Base-by-base conservation (phyloP, 768 basidiomycete genomes). In the Auricularia sp. region DNA sequence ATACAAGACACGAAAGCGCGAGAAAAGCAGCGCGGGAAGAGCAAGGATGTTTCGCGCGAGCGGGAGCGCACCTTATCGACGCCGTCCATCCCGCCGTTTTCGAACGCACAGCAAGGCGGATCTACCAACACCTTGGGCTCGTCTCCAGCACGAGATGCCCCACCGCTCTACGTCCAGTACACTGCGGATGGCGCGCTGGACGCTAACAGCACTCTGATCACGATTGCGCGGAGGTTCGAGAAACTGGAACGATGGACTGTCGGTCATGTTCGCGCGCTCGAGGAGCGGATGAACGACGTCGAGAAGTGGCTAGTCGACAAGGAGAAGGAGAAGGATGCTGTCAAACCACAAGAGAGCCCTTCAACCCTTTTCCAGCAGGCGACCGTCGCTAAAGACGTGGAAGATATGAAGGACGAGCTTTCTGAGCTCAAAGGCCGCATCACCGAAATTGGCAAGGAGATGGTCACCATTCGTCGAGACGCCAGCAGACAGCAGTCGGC, bases 161-260 rank as follows among this genome's bases (percentile, higher is more conserved):
- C 86, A 7, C 91, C 88, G 1, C 70, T 89, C 36, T 93, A 93
- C 69, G 88, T 88, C 1, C 86, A 89, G 64, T 93, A 92, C 71
- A 84, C 81, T 44, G 65, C 80, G 1, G 82, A 87, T 60, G 91
- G 91, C 2, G 82, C 84, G 2, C 75, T 93, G 3, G 92, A 93
- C 70, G 77, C 92, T 8, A 82, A 86, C 11, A 85, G 81, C 1
- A 93, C 91, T 0, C 77, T 93, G 4, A 75, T 93, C 29, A 81
- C 83, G 11, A 84, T 93, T 53, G 88, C 90, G 12, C 84, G 82
- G 64, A 84, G 91, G 23, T 93, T 93, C 65, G 91, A 93, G 73
- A 93, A 93, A 72, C 81, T 93, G 12, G 91, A 93, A 71, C 88
- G 88, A 67, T 93, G 91, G 91, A 88, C 91, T 0, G 90, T 93